phyloP scores from a whole-genome alignment of 2,329 filamentous ascomycete species.

The Neoarthrinium moseri region DNA sequence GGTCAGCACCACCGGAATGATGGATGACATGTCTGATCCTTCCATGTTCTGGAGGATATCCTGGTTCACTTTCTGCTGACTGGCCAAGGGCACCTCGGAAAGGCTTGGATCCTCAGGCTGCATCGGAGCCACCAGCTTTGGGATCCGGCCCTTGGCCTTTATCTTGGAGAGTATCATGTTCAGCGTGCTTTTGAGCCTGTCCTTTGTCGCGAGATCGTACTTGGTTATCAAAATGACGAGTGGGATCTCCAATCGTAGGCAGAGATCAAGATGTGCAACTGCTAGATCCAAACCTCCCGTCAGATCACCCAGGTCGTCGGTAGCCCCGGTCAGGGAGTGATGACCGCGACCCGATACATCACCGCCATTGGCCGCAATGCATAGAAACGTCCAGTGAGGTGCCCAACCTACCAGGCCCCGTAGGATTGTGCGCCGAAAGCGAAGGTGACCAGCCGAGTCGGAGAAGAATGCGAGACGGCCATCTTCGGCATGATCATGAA shows the following conservation, averaged over 20 bases:
- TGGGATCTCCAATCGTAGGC: conserved; percentile 75
- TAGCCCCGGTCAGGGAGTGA: conserved; percentile 44
- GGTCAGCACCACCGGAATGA: conserved; percentile 83
- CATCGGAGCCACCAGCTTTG: conserved; percentile 67
- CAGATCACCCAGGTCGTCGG: conserved; percentile 49
- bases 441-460: conserved; percentile 87
- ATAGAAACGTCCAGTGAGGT: conserved; percentile 89
- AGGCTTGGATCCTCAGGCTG: conserved; percentile 50
- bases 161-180: conserved; percentile 72
- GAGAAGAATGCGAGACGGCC: conserved; percentile 84
- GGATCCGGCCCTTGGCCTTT: conserved; percentile 72
- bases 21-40: conserved; percentile 38
- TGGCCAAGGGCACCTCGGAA: conserved; percentile 52
- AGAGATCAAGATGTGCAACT: conserved; percentile 79
- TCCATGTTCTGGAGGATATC: conserved; percentile 50
- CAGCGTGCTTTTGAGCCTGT: conserved; percentile 67
- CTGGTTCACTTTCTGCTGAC: conserved; percentile 57
- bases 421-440: conserved; percentile 85
- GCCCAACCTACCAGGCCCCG: conserved; percentile 93
- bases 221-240: conserved; percentile 87
- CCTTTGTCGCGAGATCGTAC: conserved; percentile 78
- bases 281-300: conserved; percentile 67
- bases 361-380: conserved; percentile 76
- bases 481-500: conserved; percentile 73
- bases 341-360: conserved; percentile 40